Evolutionary conservation across 164 flowering plant species (phyloP).

Genomic region (Akebia trifoliata): DNA sequence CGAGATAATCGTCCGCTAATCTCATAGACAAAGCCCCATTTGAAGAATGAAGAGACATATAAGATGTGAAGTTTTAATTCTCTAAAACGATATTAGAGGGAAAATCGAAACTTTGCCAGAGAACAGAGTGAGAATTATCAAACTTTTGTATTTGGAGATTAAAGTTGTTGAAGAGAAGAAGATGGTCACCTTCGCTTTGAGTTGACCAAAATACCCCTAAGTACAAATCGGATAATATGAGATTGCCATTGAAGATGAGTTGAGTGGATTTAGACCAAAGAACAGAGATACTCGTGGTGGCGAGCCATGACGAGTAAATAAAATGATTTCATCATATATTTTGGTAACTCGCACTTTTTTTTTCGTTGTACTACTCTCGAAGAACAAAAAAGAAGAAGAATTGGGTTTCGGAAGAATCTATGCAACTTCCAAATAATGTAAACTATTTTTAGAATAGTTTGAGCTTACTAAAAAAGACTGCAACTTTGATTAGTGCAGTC

Average conservation of each 20-base stretch:
- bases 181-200: slow-evolving; percentile 33
- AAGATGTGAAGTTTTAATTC: slow-evolving; percentile 62
- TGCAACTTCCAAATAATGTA: too few relatives aligned
- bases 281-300: slow-evolving; percentile 24
- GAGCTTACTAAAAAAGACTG: too few relatives aligned
- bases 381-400: too few relatives aligned
- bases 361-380: too few relatives aligned
- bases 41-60: slow-evolving; percentile 53
- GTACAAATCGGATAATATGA: slow-evolving; percentile 43
- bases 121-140: slow-evolving; percentile 13
- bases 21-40: slow-evolving; percentile 60
- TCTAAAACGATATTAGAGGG: slow-evolving; percentile 70
- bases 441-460: too few relatives aligned
- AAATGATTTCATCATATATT: too few relatives aligned
- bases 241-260: slow-evolving; percentile 69
- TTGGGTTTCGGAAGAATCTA: too few relatives aligned
- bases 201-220: slow-evolving; percentile 61
- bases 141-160: slow-evolving; percentile 43
- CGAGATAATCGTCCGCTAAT: slow-evolving; percentile 47
- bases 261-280: slow-evolving; percentile 45
- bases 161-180: slow-evolving; percentile 46
- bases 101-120: slow-evolving; percentile 81
- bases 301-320: too few relatives aligned
- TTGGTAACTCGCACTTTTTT: too few relatives aligned
- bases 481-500: too few relatives aligned